Evolutionary conservation across 768 basidiomycete species (phyloP).

Genomic region (Porphyrellus cyaneotinctus): DNA sequence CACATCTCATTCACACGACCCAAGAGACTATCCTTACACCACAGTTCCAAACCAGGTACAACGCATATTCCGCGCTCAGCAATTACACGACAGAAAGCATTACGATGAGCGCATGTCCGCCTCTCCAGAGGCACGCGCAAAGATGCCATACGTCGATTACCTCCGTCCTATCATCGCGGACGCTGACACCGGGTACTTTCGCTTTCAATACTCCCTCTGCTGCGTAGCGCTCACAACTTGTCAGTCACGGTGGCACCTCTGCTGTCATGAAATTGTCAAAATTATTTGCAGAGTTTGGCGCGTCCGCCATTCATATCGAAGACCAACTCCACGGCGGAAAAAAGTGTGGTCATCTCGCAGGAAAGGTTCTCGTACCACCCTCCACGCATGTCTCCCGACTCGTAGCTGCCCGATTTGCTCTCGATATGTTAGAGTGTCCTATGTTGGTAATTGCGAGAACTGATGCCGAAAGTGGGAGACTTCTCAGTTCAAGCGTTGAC

Average conservation of each 20-base stretch:
- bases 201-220: not conserved
- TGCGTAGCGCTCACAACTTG: conserved; percentile 6
- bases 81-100: conserved; percentile 89
- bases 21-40: conserved; percentile 93
- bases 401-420: conserved; percentile 81
- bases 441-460: conserved; percentile 91
- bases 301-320: conserved; percentile 87
- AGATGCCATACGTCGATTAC: conserved; percentile 81
- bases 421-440: conserved; percentile 83
- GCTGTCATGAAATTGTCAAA: conserved; percentile 94
- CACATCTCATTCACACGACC: conserved; percentile 1
- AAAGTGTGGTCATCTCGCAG: conserved; percentile 90
- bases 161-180: conserved; percentile 92
- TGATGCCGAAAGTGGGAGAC: conserved; percentile 83
- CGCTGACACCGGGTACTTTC: conserved; percentile 84
- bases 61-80: conserved; percentile 85
- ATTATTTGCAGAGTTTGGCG: conserved; percentile 92
- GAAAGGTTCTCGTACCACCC: conserved; percentile 90
- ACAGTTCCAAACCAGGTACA: conserved; percentile 96
- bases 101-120: conserved; percentile 79
- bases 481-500: conserved; percentile 83
- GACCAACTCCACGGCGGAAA: conserved; percentile 95
- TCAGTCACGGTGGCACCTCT: conserved; percentile 87
- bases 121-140: conserved; percentile 57
- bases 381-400: conserved; percentile 84